A percentile compares a stretch with the other conserved stretches of the same genome.
Conservation (phyloP, 768 basidiomycete species). For the Kwoniella sp. region DNA sequence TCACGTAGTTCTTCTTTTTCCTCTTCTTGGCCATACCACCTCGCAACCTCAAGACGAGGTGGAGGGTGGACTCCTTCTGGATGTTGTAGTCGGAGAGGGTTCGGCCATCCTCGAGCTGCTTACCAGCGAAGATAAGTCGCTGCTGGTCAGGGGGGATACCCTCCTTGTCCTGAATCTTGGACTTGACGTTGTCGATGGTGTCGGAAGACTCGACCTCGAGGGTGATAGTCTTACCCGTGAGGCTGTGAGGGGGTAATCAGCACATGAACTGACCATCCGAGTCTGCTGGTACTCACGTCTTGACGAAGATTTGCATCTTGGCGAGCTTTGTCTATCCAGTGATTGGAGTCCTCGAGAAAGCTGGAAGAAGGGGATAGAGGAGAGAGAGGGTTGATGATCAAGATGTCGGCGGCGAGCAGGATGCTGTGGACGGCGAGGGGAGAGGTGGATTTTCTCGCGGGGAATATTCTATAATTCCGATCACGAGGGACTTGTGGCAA, state of each 20-base stretch:
- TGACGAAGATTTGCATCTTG: conserved; percentile 95
- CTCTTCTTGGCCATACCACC: conserved; percentile 97
- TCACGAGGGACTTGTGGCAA: too few relatives aligned
- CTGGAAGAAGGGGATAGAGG: conserved; percentile 13
- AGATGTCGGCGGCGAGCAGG: too few relatives aligned
- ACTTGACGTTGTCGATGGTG: conserved; percentile 48
- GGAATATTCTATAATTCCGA: too few relatives aligned
- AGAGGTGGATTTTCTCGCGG: too few relatives aligned
- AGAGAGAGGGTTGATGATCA: not conserved
- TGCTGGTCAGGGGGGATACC: conserved; percentile 78
- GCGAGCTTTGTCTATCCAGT: conserved; percentile 27
- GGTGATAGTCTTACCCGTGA: conserved; percentile 40
- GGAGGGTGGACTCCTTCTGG: conserved; percentile 98
- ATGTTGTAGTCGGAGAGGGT: conserved; percentile 59
- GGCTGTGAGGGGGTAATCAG: conserved; percentile 2
- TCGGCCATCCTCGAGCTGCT: conserved; percentile 98
- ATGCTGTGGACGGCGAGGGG: too few relatives aligned
- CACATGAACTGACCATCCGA: too few relatives aligned
- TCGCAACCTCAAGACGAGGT: conserved; percentile 92
- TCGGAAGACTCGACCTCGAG: conserved; percentile 42
- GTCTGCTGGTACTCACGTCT: conserved; percentile 87
- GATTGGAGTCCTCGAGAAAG: conserved; percentile 35
- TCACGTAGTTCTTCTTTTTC: conserved; percentile 98
- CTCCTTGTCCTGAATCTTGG: conserved; percentile 81
- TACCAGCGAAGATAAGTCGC: conserved; percentile 97